phyloP scores from a whole-genome alignment of 345 rosid species.

The Salix caprea region DNA sequence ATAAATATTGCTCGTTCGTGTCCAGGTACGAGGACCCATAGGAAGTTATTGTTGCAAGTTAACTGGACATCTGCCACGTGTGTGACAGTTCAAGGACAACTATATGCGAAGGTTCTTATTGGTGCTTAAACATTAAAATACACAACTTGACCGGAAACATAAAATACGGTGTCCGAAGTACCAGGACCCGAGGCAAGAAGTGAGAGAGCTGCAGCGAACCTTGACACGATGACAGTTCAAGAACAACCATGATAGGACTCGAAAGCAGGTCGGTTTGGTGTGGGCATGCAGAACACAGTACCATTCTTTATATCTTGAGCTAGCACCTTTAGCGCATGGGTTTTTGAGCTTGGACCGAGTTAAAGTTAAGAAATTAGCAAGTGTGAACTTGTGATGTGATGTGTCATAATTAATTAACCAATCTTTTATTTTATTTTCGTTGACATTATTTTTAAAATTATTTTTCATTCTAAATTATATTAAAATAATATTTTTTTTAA shows the following conservation, averaged over 20 bases:
- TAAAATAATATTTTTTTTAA: no score
- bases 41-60: constrained; percentile 7
- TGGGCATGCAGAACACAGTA: no score
- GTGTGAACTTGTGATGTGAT: no score
- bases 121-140: not conserved
- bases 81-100: constrained; percentile 38
- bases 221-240: constrained; percentile 23
- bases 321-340: not conserved
- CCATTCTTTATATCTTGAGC: not conserved
- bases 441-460: no score
- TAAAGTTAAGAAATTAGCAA: not conserved
- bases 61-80: constrained; percentile 35
- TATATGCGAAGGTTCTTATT: not conserved
- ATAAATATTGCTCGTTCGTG: not conserved
- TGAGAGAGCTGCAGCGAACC: constrained; percentile 11
- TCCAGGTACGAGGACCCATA: constrained; percentile 23
- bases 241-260: constrained; percentile 15
- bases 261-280: not conserved
- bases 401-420: no score
- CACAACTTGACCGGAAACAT: not conserved
- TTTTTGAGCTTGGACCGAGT: not conserved
- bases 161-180: constrained; percentile 4
- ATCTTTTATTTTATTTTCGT: no score
- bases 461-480: no score
- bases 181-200: not conserved